Evolutionary conservation across 2,329 filamentous ascomycete genomes (phyloP).

Genomic region (Monilinia polystroma): DNA sequence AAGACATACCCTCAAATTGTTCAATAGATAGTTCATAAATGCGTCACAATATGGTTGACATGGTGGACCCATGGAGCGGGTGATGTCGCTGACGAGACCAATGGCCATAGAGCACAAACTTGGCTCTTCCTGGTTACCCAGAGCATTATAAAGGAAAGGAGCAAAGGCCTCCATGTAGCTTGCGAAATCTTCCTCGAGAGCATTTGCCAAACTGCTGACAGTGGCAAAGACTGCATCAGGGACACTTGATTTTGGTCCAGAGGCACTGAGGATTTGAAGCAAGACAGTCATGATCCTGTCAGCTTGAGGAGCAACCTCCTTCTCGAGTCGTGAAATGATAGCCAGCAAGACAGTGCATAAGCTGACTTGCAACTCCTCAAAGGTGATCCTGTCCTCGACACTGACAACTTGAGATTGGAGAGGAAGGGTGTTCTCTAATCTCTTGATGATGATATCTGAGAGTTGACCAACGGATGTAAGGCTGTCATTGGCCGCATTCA

Average conservation of each 20-base stretch:
- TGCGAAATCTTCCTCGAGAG: conserved; percentile 86
- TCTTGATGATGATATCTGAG: conserved; percentile 84
- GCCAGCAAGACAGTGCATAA: conserved; percentile 87
- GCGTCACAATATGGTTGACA: conserved; percentile 94
- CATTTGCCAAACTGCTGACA: conserved; percentile 86
- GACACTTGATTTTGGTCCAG: conserved; percentile 85
- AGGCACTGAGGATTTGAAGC: conserved; percentile 74
- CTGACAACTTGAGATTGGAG: conserved; percentile 93
- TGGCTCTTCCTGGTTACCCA: conserved; percentile 93
- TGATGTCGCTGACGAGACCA: conserved; percentile 94
- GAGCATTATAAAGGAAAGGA: conserved; percentile 88
- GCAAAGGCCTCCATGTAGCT: conserved; percentile 98
- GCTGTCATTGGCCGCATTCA: conserved; percentile 85
- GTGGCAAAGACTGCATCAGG: conserved; percentile 92
- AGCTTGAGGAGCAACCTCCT: conserved; percentile 84
- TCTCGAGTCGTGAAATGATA: conserved; percentile 87
- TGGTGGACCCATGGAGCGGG: conserved; percentile 82
- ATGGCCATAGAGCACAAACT: conserved; percentile 96
- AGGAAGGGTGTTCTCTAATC: conserved; percentile 83
- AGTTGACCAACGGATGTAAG: conserved; percentile 76
- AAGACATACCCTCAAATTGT: conserved; percentile 73
- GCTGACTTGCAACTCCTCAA: conserved; percentile 98
- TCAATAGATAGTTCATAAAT: conserved; percentile 97
- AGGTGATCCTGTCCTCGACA: conserved; percentile 90
- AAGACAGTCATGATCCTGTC: conserved; percentile 92